Conservation (phyloP, 805 yeast genomes). For the Isabelozyma gotoi region DNA sequence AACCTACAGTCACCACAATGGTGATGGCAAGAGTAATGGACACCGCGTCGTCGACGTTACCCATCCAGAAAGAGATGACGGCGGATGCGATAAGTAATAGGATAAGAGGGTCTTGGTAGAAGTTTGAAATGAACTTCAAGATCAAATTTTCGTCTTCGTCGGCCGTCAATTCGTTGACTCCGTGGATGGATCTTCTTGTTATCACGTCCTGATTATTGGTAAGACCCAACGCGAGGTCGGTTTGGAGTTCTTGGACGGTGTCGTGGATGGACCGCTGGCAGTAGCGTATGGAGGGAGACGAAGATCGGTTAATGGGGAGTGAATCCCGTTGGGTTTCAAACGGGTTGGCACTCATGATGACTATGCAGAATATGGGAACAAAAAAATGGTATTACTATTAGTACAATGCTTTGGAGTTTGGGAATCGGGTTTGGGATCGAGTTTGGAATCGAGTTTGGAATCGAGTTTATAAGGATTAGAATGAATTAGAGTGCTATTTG, state of each 20-base stretch:
- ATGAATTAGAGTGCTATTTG: too few species aligned
- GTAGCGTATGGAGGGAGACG: conserved; percentile 63
- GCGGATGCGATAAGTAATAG: conserved; percentile 89
- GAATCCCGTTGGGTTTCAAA: conserved; percentile 22
- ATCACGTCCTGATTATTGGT: conserved; percentile 67
- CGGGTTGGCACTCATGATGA: conserved; percentile 41
- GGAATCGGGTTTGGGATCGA: too few species aligned
- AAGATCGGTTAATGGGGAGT: conserved; percentile 18
- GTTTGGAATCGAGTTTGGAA: too few species aligned
- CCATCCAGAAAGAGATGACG: conserved; percentile 81
- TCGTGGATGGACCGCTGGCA: conserved; percentile 65
- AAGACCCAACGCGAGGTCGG: conserved; percentile 63
- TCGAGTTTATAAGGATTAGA: too few species aligned
- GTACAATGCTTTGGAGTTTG: too few species aligned
- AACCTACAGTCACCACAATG: conserved; percentile 95
- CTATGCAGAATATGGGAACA: neutral
- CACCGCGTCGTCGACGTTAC: conserved; percentile 95
- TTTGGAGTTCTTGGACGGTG: conserved; percentile 57
- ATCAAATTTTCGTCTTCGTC: conserved; percentile 77
- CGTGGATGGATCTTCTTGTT: conserved; percentile 71
- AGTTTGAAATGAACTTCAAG: conserved; percentile 74
- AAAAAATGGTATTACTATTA: neutral
- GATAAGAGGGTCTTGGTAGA: conserved; percentile 89
- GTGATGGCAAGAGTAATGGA: conserved; percentile 88
- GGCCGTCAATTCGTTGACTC: conserved; percentile 71